phyloP scores from a whole-genome alignment of 257 asterid species.

The Solanum sejunctum region DNA sequence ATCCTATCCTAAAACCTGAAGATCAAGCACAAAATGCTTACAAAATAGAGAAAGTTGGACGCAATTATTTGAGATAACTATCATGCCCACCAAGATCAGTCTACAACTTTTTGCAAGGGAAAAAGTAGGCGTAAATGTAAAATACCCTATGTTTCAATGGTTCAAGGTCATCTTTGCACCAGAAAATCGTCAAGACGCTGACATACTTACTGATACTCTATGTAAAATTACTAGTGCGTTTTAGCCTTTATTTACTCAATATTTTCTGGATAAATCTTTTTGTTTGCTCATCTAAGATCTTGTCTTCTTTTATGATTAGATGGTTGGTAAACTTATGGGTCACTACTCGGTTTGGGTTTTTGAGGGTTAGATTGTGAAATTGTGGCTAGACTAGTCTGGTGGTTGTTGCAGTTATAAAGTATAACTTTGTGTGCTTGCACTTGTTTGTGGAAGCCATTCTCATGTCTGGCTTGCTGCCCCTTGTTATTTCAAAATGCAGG shows the following conservation, averaged over 20 bases:
- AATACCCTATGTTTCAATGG: background rate
- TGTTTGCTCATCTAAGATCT: background rate
- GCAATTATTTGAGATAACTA: background rate
- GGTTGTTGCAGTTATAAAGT: background rate
- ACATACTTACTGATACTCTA: background rate
- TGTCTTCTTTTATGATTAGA: background rate
- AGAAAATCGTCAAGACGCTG: background rate
- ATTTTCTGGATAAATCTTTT: background rate
- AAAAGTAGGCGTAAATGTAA: background rate
- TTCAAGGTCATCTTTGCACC: background rate
- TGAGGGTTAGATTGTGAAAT: background rate
- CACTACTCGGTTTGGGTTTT: background rate
- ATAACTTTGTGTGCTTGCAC: background rate
- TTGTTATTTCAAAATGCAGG: conserved; percentile 33
- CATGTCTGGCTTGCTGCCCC: background rate
- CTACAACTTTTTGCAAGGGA: background rate
- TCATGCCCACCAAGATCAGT: background rate
- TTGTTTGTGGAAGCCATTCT: background rate
- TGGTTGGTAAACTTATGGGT: background rate
- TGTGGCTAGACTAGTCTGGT: background rate
- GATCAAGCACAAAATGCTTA: background rate
- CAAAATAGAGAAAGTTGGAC: background rate
- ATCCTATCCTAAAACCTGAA: background rate
- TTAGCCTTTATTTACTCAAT: background rate
- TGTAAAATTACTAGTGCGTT: background rate